These are phyloP conservation scores for Pythium brachiatum DNA, from an alignment of 352 stramenopile species.

Conservation along the genomic window DNA sequence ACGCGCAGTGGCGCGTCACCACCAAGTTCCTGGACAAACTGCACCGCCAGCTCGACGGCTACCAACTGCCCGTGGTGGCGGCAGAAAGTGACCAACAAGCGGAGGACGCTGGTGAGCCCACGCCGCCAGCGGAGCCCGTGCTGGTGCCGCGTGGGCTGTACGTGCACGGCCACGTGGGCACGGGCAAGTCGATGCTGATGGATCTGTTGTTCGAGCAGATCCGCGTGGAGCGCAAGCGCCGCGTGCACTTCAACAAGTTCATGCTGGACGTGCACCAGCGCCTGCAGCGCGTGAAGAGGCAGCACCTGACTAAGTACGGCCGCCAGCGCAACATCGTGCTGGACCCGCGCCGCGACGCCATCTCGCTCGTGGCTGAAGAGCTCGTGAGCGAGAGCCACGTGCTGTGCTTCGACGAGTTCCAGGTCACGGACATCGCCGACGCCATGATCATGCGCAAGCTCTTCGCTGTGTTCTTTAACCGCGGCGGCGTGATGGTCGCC, in stretches of 20 bases:
- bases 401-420: conserved; percentile 98
- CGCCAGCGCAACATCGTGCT: conserved; percentile 87
- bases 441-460: conserved; percentile 96
- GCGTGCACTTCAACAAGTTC: conserved; percentile 98
- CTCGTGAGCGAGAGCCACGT: conserved; percentile 88
- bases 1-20: conserved; percentile 23
- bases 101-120: neutral
- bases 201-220: conserved; percentile 90
- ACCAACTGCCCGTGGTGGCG: conserved; percentile 37
- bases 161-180: conserved; percentile 93
- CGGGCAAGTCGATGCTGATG: conserved; percentile 97
- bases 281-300: conserved; percentile 90
- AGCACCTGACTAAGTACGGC: conserved; percentile 72
- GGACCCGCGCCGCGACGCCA: conserved; percentile 66
- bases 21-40: conserved; percentile 60
- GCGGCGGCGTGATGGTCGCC: conserved; percentile 92
- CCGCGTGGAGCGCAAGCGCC: conserved; percentile 65
- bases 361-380: conserved; percentile 77
- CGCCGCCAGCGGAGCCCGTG: conserved; percentile 17
- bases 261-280: conserved; percentile 94
- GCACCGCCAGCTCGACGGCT: conserved; percentile 46
- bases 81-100: neutral
- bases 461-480: conserved; percentile 89
- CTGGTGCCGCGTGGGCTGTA: conserved; percentile 90
- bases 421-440: conserved; percentile 96